phyloP scores from a whole-genome alignment of 2,329 filamentous ascomycete genomes.

The Stagonosporopsis vannaccii region DNA sequence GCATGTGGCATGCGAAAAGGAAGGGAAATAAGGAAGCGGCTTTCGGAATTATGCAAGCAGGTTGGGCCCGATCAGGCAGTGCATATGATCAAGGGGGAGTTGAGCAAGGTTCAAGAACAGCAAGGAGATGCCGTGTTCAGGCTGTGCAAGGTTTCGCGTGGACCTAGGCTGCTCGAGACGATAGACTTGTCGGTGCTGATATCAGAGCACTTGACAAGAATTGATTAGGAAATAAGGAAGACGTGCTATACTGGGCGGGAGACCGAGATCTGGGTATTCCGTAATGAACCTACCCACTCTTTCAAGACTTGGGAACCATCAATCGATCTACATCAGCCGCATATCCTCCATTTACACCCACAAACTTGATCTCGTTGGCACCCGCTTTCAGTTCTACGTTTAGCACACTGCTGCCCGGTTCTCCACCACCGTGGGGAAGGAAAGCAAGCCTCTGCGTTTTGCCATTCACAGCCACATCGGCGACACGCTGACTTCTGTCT shows the following conservation, averaged over 20 bases:
- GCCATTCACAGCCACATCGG: constrained; percentile 65
- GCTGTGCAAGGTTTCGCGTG: neutral
- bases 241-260: neutral
- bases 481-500: constrained; percentile 61
- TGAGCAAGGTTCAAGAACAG: neutral
- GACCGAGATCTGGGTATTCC: neutral
- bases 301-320: constrained; percentile 58
- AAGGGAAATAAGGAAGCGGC: neutral
- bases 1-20: neutral
- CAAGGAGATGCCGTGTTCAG: neutral
- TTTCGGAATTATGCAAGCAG: neutral
- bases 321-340: constrained; percentile 63
- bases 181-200: neutral
- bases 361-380: constrained; percentile 56
- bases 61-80: neutral
- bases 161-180: neutral
- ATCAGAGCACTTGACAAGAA: neutral
- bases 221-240: neutral
- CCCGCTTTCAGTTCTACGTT: constrained; percentile 59
- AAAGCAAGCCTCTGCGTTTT: constrained; percentile 62
- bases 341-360: constrained; percentile 56
- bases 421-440: constrained; percentile 57
- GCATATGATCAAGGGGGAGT: neutral
- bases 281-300: neutral
- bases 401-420: constrained; percentile 57